Evolutionary conservation across 2,329 filamentous ascomycete species (phyloP), one percentile per base, ranked within the genome.

Genomic region (Aplosporella prunicola): DNA sequence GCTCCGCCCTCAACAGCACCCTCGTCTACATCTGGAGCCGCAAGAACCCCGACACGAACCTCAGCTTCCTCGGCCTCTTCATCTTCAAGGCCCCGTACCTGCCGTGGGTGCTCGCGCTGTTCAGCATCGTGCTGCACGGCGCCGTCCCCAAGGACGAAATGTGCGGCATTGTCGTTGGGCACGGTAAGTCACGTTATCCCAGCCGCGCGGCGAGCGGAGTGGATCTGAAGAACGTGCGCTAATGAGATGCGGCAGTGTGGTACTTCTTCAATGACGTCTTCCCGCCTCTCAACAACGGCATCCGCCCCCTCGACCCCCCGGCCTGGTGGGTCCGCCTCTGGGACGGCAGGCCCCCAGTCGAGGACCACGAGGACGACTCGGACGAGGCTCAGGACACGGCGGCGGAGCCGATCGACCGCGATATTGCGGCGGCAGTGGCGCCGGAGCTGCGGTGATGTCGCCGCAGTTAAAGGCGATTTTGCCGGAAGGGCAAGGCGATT

Each of bases 261-360:
- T 98, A 96, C 61, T 98, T 95, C 66, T 95, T 96, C 61, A 84
- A 80, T 42, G 91, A 98, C 58, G 88, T 98, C 11, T 98, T 94
- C 60, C 91, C 91, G 3, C 83, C 87, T 3, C 73, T 95, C 28
- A 84, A 95, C 61, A 78, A 82, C 45, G 86, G 86, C 13, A 80
- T 82, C 35, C 74, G 84, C 39, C 91, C 91, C 1, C 69, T 98
- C 32, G 89, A 94, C 51, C 89, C 91, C 24, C 91, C 91, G 0
- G 65, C 67, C 42, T 95, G 85, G 80, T 98, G 89, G 89, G 74
- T 83, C 41, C 74, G 87, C 27, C 54, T 96, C 13, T 94, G 94
- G 53, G 87, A 80, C 34, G 56, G 57, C 13, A 49, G 45, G 5
- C 56, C 55, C 2, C 43, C 46, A 24, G 35, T 36, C 11, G 36